Percentiles rank a stretch among this genome's conserved stretches.
Evolutionary conservation across 2,329 filamentous ascomycete genomes (phyloP).

Genomic region (Onygenales sp.): DNA sequence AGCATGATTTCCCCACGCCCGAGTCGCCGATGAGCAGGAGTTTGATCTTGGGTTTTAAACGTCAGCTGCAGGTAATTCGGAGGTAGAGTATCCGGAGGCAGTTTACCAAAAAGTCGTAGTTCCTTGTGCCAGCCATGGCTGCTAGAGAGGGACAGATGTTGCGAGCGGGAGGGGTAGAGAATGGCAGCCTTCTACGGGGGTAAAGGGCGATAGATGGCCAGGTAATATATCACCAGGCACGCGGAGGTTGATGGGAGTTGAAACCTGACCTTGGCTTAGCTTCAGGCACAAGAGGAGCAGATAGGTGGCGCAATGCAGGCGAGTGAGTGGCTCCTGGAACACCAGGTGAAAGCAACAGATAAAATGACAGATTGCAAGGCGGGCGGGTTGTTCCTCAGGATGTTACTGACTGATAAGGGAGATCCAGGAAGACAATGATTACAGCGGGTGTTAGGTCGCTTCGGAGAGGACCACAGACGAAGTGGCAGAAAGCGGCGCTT

Average conservation of each 20-base stretch:
- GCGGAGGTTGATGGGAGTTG: background rate
- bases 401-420: too few relatives aligned
- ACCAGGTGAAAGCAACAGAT: too few relatives aligned
- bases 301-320: background rate
- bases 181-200: background rate
- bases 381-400: too few relatives aligned
- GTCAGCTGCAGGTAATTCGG: constrained; percentile 6
- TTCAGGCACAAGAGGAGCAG: background rate
- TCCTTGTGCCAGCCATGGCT: constrained; percentile 86
- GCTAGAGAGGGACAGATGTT: background rate
- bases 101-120: constrained; percentile 94
- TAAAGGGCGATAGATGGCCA: background rate
- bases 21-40: constrained; percentile 93
- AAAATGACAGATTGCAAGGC: too few relatives aligned
- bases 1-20: constrained; percentile 94
- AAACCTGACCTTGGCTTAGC: background rate
- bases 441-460: too few relatives aligned
- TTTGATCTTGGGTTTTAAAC: constrained; percentile 62
- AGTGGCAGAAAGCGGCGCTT: too few relatives aligned
- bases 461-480: too few relatives aligned
- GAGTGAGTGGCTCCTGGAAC: too few relatives aligned
- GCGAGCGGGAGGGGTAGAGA: background rate
- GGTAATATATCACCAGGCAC: background rate
- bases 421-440: too few relatives aligned
- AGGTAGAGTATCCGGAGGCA: constrained; percentile 4